Percentiles rank a stretch among this genome's conserved stretches.
Conservation (phyloP, 257 asterid genomes). For the Orobanche coerulescens region DNA sequence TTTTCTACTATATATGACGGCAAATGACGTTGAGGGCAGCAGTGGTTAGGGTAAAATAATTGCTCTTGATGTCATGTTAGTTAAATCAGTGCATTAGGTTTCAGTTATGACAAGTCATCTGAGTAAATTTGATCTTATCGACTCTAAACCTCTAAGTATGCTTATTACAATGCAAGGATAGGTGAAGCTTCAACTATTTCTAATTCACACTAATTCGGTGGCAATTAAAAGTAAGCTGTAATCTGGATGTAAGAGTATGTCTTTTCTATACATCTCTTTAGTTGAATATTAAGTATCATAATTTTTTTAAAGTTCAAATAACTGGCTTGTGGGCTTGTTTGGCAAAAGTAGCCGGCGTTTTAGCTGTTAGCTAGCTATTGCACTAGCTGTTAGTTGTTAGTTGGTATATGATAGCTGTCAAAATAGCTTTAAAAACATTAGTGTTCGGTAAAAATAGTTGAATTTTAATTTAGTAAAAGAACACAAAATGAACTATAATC, state of each 20-base stretch:
- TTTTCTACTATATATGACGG: constrained; percentile 17
- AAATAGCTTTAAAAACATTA: too few relatives aligned
- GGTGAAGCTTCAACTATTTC: neutral
- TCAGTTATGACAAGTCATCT: neutral
- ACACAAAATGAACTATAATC: too few relatives aligned
- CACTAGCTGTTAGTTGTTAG: too few relatives aligned
- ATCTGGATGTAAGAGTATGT: neutral
- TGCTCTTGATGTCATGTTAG: constrained; percentile 1
- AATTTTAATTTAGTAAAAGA: too few relatives aligned
- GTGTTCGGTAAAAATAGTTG: too few relatives aligned
- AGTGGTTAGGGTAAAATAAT: neutral
- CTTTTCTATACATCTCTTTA: neutral
- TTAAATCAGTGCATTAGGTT: neutral
- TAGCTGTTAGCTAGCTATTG: too few relatives aligned
- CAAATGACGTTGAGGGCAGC: constrained; percentile 16
- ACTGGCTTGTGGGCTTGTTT: too few relatives aligned
- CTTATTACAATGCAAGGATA: neutral
- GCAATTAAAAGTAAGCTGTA: neutral
- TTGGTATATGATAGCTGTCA: too few relatives aligned
- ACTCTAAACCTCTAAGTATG: neutral
- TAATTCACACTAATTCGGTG: neutral
- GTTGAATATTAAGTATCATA: neutral
- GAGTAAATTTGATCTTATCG: neutral
- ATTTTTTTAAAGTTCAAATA: too few relatives aligned
- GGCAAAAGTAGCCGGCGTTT: too few relatives aligned